A percentile compares a stretch with the other conserved stretches of the same genome.
phyloP scores from a whole-genome alignment of 345 rosid species.

The Arabidopsis thaliana region TAIR10.1 NC_003071.7:13269501-13270000 shows the following conservation, averaged over 20 bases:
- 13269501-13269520: no score
- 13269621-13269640: no score
- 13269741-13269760: conserved; percentile 18
- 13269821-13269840: neutral
- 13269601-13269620: no score
- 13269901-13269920: neutral
- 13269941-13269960: conserved; percentile 36
- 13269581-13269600: no score
- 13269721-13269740: neutral
- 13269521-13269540: no score
- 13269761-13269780: neutral
- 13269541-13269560: no score
- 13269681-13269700: no score
- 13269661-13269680: no score
- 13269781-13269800: neutral
- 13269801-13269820: neutral
- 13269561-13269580: no score
- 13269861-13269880: conserved; percentile 28
- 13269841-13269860: conserved; percentile 6
- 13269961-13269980: conserved; percentile 31
- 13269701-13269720: neutral
- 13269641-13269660: no score
- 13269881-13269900: conserved; percentile 8
- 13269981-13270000: conserved; percentile 42
- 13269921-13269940: neutral